Conservation (phyloP, 164 flowering plant species). For the Platanus orientalis region DNA sequence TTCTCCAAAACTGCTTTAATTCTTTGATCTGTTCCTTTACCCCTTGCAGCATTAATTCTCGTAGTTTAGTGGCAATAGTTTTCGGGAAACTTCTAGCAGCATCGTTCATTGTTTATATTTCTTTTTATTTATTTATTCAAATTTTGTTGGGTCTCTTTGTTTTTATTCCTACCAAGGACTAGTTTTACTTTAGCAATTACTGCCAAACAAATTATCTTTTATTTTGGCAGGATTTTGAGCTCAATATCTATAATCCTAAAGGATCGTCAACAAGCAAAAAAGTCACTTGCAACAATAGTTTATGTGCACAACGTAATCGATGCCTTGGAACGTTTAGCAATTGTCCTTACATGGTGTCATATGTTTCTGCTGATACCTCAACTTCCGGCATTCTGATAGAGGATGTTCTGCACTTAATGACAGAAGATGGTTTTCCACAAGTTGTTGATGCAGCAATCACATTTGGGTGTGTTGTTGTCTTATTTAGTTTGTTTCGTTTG, state of each 20-base stretch:
- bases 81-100: too few species aligned
- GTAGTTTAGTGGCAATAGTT: too few species aligned
- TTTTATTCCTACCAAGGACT: too few species aligned
- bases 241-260: slow-evolving; percentile 67
- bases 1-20: too few species aligned
- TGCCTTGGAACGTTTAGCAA: slow-evolving; percentile 32
- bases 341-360: slow-evolving; percentile 63
- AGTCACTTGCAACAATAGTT: slow-evolving; percentile 53
- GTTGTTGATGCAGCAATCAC: slow-evolving; percentile 47
- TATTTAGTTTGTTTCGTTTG: neutral
- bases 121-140: too few species aligned
- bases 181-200: too few species aligned
- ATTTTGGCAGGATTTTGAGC: slow-evolving; percentile 30
- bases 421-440: slow-evolving; percentile 40
- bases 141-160: too few species aligned
- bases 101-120: too few species aligned
- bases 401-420: slow-evolving; percentile 66
- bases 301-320: slow-evolving; percentile 34
- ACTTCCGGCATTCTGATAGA: slow-evolving; percentile 72
- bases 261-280: slow-evolving; percentile 56
- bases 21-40: too few species aligned
- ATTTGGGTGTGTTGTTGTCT: slow-evolving; percentile 57
- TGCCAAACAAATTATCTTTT: neutral
- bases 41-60: too few species aligned
- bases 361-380: slow-evolving; percentile 66